Percentiles rank a stretch among this genome's conserved stretches.
Evolutionary conservation across 1,139 yeast species (phyloP).

Genomic region (Debaryomycetaceae sp.): DNA sequence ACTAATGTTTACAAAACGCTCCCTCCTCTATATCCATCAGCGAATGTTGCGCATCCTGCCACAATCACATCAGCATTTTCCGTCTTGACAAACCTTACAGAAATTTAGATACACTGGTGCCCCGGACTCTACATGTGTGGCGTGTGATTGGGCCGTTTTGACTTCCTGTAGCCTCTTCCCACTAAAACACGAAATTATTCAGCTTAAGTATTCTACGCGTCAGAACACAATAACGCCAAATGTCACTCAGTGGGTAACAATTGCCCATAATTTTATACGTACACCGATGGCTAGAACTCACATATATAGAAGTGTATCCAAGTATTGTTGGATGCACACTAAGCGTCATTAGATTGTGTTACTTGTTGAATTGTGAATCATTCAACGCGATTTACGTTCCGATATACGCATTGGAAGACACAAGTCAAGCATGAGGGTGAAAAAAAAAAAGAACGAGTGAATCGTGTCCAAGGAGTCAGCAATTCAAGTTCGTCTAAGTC

Average conservation of each 20-base stretch:
- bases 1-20: no score
- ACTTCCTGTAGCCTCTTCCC: neutral
- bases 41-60: no score
- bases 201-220: neutral
- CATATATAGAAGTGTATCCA: neutral
- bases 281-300: neutral
- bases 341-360: neutral
- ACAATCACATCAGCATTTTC: no score
- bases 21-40: no score
- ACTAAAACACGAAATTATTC: neutral
- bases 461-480: constrained; percentile 4
- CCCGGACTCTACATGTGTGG: neutral
- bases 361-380: neutral
- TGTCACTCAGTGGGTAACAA: neutral
- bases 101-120: neutral
- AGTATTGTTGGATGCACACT: neutral
- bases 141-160: neutral
- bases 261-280: neutral
- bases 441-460: neutral
- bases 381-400: neutral
- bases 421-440: neutral
- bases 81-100: neutral
- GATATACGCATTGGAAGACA: neutral
- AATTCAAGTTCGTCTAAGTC: neutral
- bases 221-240: neutral